These are phyloP conservation scores for Xylariaceae sp. DNA, from an alignment of 2,329 filamentous ascomycete genomes.

Conservation along the genomic window DNA sequence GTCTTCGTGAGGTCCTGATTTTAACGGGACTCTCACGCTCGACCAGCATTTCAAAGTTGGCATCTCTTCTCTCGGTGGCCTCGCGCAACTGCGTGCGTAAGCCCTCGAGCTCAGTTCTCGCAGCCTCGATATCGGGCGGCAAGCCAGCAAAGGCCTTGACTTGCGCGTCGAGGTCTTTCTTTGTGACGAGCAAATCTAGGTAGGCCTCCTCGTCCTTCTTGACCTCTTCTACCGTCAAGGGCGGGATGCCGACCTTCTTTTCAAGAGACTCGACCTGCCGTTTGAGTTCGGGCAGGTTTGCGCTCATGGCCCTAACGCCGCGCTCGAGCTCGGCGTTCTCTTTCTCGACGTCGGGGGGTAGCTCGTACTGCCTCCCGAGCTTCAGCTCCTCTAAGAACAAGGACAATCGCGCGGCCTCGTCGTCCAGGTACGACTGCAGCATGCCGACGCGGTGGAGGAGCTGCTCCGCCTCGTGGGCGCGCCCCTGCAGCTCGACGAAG, in stretches of 20 bases:
- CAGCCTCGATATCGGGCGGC: slow-evolving; percentile 72
- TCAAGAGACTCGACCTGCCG: slow-evolving; percentile 57
- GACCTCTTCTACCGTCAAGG: slow-evolving; percentile 61
- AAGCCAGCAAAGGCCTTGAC: slow-evolving; percentile 73
- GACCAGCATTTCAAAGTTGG: slow-evolving; percentile 76
- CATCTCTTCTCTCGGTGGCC: slow-evolving; percentile 70
- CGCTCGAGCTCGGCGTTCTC: slow-evolving; percentile 78
- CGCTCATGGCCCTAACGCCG: slow-evolving; percentile 69
- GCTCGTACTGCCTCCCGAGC: slow-evolving; percentile 54
- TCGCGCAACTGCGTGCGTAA: slow-evolving; percentile 68
- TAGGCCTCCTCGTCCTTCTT: slow-evolving; percentile 65
- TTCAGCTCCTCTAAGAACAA: slow-evolving; percentile 52
- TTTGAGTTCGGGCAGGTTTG: slow-evolving; percentile 72
- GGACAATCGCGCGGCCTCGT: slow-evolving; percentile 53
- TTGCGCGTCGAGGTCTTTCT: slow-evolving; percentile 66
- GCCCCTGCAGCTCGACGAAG: slow-evolving; percentile 63
- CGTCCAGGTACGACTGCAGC: slow-evolving; percentile 63
- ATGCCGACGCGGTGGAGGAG: slow-evolving; percentile 59
- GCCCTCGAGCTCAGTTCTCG: slow-evolving; percentile 72
- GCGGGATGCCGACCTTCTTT: slow-evolving; percentile 38
- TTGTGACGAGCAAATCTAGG: slow-evolving; percentile 60
- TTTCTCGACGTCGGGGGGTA: slow-evolving; percentile 65
- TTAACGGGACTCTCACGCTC: slow-evolving; percentile 63
- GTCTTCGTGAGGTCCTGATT: slow-evolving; percentile 40
- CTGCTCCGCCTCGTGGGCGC: slow-evolving; percentile 62